Evolutionary conservation across 2,329 filamentous ascomycete genomes (phyloP), one percentile per base, ranked within the genome.

Genomic region (Venturia carpophila): DNA sequence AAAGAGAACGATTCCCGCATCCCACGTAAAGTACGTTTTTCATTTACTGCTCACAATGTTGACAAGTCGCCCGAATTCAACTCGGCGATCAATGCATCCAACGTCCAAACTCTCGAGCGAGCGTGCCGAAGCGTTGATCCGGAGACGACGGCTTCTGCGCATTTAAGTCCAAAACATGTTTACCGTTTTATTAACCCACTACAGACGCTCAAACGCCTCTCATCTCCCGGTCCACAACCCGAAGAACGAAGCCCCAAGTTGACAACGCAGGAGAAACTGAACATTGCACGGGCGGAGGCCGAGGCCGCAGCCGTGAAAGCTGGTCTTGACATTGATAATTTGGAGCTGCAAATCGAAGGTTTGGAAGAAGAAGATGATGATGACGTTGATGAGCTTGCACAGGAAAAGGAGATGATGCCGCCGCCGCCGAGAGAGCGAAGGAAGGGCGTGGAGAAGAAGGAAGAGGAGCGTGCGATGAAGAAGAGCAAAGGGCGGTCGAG

Each of bases 401-500:
- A 37, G 37, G 10, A 55, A 42, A 43, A 49, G 45, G 45, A 49
- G 45, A 49, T 24, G 45, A 49, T 21, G n/a, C 45, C 45, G n/a
- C 47, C 21, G 5, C 47, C 47, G 10, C 47, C 45, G 45, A 62
- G 56, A 21, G 64, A 49, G 58, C 49, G 24, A 34, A n/a, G 62
- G 37, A 68, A 67, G 5, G 68, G 67, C 15, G 63, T 63, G n/a
- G 69, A 75, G 43, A 71, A 72, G 42, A 70, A 21, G 68, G 61
- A 64, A 17, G 49, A 56, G 27, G 49, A 30, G 2, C 13, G 9
- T 24, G 45, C 52, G 30, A 72, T 66, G 77, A 85, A 45, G 71
- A 71, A 75, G 73, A 78, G 84, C 79, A 71, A 79, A 75, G 70
- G 85, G 73, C 74, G 87, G 78, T 77, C 84, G 2, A 87, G 82